Conservation (phyloP, 2,329 filamentous ascomycete genomes). For the Helminthosporium solani region DNA sequence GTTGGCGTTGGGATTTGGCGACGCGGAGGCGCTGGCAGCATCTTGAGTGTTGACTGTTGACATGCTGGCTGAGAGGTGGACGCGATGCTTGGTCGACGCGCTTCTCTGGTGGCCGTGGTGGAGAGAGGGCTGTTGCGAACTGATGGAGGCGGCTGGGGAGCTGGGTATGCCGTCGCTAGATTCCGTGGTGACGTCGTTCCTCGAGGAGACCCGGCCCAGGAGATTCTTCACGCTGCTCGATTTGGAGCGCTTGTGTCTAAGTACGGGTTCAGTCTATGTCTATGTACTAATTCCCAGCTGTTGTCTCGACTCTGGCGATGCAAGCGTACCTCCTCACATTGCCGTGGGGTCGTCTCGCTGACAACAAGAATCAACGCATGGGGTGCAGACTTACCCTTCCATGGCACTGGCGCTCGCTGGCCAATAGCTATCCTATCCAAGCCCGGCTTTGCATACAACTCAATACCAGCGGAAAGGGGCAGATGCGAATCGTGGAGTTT, state of each 20-base stretch:
- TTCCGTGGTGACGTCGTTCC: conserved; percentile 31
- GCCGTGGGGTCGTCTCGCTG: background rate
- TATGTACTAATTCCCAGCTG: background rate
- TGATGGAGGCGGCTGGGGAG: conserved; percentile 27
- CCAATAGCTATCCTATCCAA: conserved; percentile 11
- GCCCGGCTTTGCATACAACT: background rate
- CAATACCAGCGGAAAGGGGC: too few relatives aligned
- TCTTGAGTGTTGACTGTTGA: conserved; percentile 22
- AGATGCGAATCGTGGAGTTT: too few relatives aligned
- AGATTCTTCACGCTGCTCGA: conserved; percentile 41
- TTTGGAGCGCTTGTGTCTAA: conserved; percentile 48
- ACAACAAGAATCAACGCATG: too few relatives aligned
- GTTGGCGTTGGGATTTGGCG: conserved; percentile 16
- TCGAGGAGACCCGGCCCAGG: conserved; percentile 37
- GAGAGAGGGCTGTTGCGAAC: conserved; percentile 12
- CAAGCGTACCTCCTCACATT: too few relatives aligned
- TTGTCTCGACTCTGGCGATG: background rate
- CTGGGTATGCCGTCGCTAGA: conserved; percentile 16
- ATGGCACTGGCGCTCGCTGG: conserved; percentile 19
- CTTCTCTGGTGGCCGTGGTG: conserved; percentile 25
- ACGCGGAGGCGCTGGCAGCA: conserved; percentile 7
- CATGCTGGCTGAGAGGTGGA: conserved; percentile 35
- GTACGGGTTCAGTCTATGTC: background rate
- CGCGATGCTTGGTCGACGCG: conserved; percentile 29
- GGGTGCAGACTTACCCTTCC: conserved; percentile 34